Evolutionary conservation across 139 green algal genomes (phyloP), one percentile per base, ranked within the genome.

Genomic region (Mesotaenium endlicherianum): DNA sequence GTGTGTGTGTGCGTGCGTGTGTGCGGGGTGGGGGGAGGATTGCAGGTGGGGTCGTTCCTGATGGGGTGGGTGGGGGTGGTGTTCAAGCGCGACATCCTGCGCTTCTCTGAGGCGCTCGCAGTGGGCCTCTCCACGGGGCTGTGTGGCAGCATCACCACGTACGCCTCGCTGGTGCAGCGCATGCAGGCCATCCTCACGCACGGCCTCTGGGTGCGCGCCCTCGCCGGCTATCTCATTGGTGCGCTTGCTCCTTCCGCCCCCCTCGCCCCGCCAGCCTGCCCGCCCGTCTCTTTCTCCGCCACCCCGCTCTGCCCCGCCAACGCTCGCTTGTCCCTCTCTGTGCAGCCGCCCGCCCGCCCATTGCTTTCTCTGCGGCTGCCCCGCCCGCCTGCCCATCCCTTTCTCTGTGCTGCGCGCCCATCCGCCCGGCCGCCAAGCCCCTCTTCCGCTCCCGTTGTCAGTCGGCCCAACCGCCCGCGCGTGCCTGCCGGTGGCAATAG

Each of bases 211-310:
- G 72, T 85, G 41, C 55, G 72, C 38, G 81, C 55, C 1, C 47
- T 87, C 44, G 20, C 47, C 36, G 81, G 81, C 41, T 85, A 79
- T 68, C 34, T 87, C 20, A n/a, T 87, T 58, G 81, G 81, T 82
- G n/a, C 81, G 47, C 40, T 58, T 58, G 49, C 49, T 58, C 49
- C 49, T 58, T 58, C 49, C 11, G 49, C 49, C 49, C 11, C 16
- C 16, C 16, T 58, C n/a, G n/a, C n/a, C n/a, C n/a, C n/a, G n/a
- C n/a, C n/a, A n/a, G n/a, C n/a, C n/a, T n/a, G n/a, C n/a, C n/a
- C n/a, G n/a, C n/a, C n/a, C n/a, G n/a, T n/a, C n/a, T n/a, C n/a
- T n/a, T n/a, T n/a, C n/a, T n/a, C n/a, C n/a, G n/a, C n/a, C n/a
- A n/a, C n/a, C n/a, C n/a, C n/a, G n/a, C n/a, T n/a, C n/a, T n/a